Evolutionary conservation across 2,329 filamentous ascomycete species (phyloP).

Genomic region (Penicillium sp.): DNA sequence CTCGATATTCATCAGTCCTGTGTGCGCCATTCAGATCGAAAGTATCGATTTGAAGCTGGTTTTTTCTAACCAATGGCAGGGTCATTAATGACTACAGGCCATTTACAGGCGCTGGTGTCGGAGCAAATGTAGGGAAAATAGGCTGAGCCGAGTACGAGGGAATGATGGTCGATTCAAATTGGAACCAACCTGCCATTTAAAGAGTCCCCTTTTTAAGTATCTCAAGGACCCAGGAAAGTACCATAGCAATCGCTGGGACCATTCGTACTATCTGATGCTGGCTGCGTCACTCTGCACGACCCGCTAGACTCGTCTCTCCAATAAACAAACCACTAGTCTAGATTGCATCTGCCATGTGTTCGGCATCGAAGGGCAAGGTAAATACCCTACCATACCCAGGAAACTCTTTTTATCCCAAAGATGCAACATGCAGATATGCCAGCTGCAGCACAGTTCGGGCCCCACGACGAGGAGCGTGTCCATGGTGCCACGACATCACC

Average conservation of each 20-base stretch:
- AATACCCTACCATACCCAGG: background rate
- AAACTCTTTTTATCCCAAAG: slow-evolving; percentile 17
- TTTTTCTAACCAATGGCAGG: background rate
- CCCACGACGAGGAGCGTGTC: slow-evolving; percentile 17
- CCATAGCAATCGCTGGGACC: background rate
- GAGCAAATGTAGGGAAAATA: background rate
- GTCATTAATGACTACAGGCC: too few species aligned
- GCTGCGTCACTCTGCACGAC: background rate
- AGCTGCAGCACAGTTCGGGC: slow-evolving; percentile 23
- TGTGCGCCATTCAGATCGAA: background rate
- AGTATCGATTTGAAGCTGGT: background rate
- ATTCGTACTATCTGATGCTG: background rate
- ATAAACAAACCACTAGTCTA: background rate
- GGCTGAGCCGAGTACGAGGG: background rate
- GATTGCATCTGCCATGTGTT: slow-evolving; percentile 22
- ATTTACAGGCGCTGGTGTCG: too few species aligned
- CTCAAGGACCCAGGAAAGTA: background rate
- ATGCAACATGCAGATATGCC: slow-evolving; percentile 21
- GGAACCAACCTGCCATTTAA: background rate
- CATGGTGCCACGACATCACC: slow-evolving; percentile 43
- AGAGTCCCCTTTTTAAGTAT: too few species aligned
- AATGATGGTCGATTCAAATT: background rate
- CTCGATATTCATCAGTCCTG: background rate
- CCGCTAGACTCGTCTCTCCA: background rate
- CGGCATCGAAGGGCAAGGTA: slow-evolving; percentile 10